Conservation (phyloP, 2,329 filamentous ascomycete species). For the Diaporthe capsici region DNA sequence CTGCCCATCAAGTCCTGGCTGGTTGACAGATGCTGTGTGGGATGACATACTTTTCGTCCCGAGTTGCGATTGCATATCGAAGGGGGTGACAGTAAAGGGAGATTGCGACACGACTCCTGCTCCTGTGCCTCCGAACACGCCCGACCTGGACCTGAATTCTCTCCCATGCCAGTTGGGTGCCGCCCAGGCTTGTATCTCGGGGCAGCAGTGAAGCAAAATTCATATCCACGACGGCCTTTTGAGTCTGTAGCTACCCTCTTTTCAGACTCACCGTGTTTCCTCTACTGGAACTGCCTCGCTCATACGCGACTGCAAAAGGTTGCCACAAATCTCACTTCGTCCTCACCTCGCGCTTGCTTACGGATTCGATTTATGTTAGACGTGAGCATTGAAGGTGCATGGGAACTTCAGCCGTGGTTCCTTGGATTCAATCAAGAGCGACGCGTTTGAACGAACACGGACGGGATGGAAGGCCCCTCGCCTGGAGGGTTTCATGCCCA, state of each 20-base stretch:
- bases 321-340: neutral
- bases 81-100: neutral
- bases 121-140: neutral
- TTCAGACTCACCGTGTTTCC: neutral
- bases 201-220: neutral
- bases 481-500: neutral
- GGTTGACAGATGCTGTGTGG: neutral
- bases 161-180: neutral
- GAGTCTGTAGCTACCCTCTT: neutral
- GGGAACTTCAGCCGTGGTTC: neutral
- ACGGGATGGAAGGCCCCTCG: too few species aligned
- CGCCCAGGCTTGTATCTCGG: neutral
- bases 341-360: neutral
- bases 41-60: neutral
- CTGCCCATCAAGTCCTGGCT: neutral
- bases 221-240: neutral
- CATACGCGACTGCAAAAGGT: neutral
- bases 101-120: neutral
- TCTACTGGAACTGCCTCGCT: neutral
- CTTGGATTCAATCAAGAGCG: neutral
- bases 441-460: neutral
- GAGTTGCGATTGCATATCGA: neutral
- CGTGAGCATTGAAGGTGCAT: neutral
- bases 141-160: neutral
- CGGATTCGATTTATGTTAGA: neutral